Percentiles rank a stretch among this genome's conserved stretches.
These are phyloP conservation scores for Malbranchea zuffiana DNA, from an alignment of 2,329 filamentous ascomycete species.

Conservation along the genomic window DNA sequence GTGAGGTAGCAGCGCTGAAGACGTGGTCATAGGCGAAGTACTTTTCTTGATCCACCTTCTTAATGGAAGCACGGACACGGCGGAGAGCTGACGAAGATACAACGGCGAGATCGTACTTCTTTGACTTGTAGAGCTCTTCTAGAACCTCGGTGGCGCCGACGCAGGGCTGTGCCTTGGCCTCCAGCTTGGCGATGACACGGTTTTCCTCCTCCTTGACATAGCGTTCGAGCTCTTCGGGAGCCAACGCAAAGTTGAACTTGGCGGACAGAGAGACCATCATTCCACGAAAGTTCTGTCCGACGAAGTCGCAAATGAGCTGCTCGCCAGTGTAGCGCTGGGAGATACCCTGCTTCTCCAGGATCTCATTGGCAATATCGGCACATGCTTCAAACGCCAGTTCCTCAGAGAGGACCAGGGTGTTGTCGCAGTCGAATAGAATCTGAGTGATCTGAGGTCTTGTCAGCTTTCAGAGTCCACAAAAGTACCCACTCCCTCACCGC, in stretches of 20 bases:
- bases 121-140: slow-evolving; percentile 48
- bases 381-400: slow-evolving; percentile 84
- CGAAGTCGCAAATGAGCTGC: slow-evolving; percentile 72
- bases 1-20: slow-evolving; percentile 71
- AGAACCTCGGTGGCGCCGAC: slow-evolving; percentile 57
- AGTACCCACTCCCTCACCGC: slow-evolving; percentile 3
- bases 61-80: slow-evolving; percentile 64
- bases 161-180: slow-evolving; percentile 56
- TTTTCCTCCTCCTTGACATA: slow-evolving; percentile 73
- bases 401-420: slow-evolving; percentile 88
- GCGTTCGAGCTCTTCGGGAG: slow-evolving; percentile 54
- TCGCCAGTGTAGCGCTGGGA: slow-evolving; percentile 63
- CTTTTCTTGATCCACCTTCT: slow-evolving; percentile 67
- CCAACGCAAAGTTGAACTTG: slow-evolving; percentile 63
- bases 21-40: slow-evolving; percentile 67
- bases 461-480: neutral
- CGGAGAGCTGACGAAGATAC: slow-evolving; percentile 71
- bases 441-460: slow-evolving; percentile 48
- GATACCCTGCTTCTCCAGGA: slow-evolving; percentile 57
- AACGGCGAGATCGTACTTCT: slow-evolving; percentile 64
- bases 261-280: slow-evolving; percentile 70
- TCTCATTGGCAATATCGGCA: slow-evolving; percentile 77
- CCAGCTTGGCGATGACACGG: slow-evolving; percentile 70
- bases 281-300: slow-evolving; percentile 88
- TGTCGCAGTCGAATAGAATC: slow-evolving; percentile 66